A percentile compares a stretch with the other conserved stretches of the same genome.
These are phyloP conservation scores for Ganoderma meredithae DNA, from an alignment of 1,284 basidiomycete genomes.

Conservation along the genomic window DNA sequence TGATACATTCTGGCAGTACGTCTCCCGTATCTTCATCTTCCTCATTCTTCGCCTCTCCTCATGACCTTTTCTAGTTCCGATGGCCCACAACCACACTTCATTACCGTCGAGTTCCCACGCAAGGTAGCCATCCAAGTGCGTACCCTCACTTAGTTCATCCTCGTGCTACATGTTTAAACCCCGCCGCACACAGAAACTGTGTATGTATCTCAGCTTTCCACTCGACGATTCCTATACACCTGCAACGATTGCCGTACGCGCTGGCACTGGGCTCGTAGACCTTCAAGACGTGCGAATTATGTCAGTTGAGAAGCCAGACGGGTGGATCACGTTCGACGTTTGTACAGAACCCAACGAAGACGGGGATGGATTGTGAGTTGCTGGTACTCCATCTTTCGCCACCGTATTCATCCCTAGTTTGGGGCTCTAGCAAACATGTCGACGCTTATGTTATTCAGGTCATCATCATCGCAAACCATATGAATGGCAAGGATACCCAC, in stretches of 20 bases:
- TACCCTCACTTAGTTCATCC: neutral
- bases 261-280: conserved; percentile 92
- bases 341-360: conserved; percentile 82
- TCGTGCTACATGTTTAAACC: neutral
- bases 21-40: conserved; percentile 32
- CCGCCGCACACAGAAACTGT: conserved; percentile 75
- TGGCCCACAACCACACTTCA: conserved; percentile 96
- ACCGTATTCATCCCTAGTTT: conserved; percentile 7
- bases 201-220: conserved; percentile 86
- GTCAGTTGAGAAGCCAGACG: conserved; percentile 89
- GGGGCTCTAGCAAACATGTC: conserved; percentile 73
- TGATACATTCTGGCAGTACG: conserved; percentile 98
- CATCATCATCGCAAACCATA: conserved; percentile 91
- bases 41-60: neutral
- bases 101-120: conserved; percentile 92
- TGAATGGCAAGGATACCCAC: conserved; percentile 99
- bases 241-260: conserved; percentile 87
- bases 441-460: conserved; percentile 92
- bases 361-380: conserved; percentile 71
- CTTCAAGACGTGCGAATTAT: conserved; percentile 91
- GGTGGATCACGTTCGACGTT: conserved; percentile 94
- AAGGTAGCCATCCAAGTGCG: conserved; percentile 88
- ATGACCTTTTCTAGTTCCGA: conserved; percentile 74
- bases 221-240: conserved; percentile 98
- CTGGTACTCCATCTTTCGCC: neutral